Conservation (phyloP, 2,329 filamentous ascomycete species). For the Sarocladium brachiariae region DNA sequence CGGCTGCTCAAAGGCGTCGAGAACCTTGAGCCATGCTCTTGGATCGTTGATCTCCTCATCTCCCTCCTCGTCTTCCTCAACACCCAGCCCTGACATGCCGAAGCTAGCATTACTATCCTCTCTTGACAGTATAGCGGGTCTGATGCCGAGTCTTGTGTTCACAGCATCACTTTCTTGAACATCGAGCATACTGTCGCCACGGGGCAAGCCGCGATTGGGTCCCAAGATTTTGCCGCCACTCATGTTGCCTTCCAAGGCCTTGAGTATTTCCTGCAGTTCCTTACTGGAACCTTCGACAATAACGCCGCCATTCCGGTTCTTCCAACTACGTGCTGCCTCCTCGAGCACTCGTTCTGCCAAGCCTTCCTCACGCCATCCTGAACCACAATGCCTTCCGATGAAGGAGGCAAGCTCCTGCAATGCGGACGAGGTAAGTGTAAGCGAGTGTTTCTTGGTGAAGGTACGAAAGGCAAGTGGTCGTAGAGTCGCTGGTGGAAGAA, state of each 20-base stretch:
- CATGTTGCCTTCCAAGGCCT: constrained; percentile 81
- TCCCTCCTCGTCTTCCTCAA: constrained; percentile 48
- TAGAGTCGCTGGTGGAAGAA: constrained; percentile 79
- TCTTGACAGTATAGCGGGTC: constrained; percentile 37
- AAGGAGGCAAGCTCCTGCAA: constrained; percentile 80
- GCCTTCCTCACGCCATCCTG: constrained; percentile 93
- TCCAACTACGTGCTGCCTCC: constrained; percentile 87
- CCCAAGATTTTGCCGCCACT: constrained; percentile 65
- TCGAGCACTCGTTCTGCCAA: constrained; percentile 88
- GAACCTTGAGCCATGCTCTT: constrained; percentile 74
- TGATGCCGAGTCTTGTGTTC: constrained; percentile 49
- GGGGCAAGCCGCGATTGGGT: constrained; percentile 41
- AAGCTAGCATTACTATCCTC: constrained; percentile 63
- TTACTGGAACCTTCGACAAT: constrained; percentile 80
- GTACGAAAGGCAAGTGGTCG: constrained; percentile 89
- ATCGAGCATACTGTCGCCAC: constrained; percentile 58
- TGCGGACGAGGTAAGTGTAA: constrained; percentile 83
- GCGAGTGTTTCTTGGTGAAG: constrained; percentile 94
- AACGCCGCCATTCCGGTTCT: constrained; percentile 77
- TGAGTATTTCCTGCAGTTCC: constrained; percentile 74
- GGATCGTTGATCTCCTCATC: constrained; percentile 60
- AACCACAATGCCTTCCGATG: constrained; percentile 88
- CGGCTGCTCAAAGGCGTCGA: constrained; percentile 82
- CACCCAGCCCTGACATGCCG: constrained; percentile 45
- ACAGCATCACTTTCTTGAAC: constrained; percentile 41